Base-by-base conservation (phyloP, 805 yeast genomes). In the Monosporozyma servazzii region DNA sequence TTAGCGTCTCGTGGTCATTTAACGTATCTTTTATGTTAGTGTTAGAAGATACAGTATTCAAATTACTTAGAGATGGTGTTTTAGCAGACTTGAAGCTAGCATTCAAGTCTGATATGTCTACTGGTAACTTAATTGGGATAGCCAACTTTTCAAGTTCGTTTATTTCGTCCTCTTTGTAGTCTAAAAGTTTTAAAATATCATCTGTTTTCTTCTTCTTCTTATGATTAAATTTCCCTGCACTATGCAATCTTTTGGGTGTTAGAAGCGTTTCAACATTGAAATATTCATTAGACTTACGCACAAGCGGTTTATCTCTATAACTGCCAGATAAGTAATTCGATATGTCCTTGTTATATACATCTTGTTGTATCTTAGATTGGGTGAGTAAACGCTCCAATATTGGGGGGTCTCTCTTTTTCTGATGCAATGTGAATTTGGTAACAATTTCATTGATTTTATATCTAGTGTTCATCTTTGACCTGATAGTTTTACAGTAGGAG, bases 401-500 rank as follows among this genome's bases (percentile, higher is more conserved):
- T 1, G 69, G 68, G 1, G 64, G 65, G 5, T 63, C 59, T 43
- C 67, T 63, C 45, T 58, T 60, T 37, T 61, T 61, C 40, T 55
- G 60, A 45, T 59, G 57, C 0, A 58, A 48, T 41, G 64, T 65
- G 25, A 56, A 58, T 30, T 61, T 62, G 37, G 61, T 61, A 21
- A 65, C 62, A 4, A 75, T 67, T 52, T 68, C 67, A 40, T 66
- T 73, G 48, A 72, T 66, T 36, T 66, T 67, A 58, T 73, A 68
- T 48, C 65, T 60, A 23, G 65, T 67, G 36, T 57, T 55, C 56
- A 67, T 65, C 50, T 64, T 67, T 1, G 66, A 58, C 54, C 84
- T 73, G 0, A 82, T 77, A 8, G 85, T 75, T 55, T 88, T 73
- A 56, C 78, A 74, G 41, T 83, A 69, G 55, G 79, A 76, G 1